Percentiles rank a stretch among this genome's conserved stretches.
Evolutionary conservation across 345 rosid species (phyloP).

Genomic region (Cardamine resedifolia): DNA sequence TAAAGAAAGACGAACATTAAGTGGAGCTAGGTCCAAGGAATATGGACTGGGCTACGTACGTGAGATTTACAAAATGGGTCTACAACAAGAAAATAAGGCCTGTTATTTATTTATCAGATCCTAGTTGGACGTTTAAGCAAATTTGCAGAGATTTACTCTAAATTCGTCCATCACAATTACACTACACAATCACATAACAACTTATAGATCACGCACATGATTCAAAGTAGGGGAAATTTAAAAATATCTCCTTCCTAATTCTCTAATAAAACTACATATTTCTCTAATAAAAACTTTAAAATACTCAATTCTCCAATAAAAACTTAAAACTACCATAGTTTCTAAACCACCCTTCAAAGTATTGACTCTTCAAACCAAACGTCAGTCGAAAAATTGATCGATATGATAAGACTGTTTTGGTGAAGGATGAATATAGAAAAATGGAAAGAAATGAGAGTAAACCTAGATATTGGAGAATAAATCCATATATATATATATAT

Average conservation of each 20-base stretch:
- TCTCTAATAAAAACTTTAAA: too few relatives aligned
- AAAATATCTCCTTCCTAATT: too few relatives aligned
- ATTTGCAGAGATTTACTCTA: not conserved
- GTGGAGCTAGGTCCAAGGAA: not conserved
- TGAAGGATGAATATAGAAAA: not conserved
- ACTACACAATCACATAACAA: not conserved
- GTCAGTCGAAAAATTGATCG: not conserved
- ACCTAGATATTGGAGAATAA: not conserved
- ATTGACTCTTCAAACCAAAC: not conserved
- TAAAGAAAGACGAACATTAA: too few relatives aligned
- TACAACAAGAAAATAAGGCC: not conserved
- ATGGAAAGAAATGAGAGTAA: not conserved
- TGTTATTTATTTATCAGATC: not conserved
- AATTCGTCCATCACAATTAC: not conserved
- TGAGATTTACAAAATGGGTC: not conserved
- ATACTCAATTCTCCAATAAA: too few relatives aligned
- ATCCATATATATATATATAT: too few relatives aligned
- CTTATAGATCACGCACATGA: too few relatives aligned
- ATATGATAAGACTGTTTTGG: not conserved
- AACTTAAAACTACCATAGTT: too few relatives aligned
- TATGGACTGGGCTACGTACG: not conserved
- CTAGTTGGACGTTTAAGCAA: not conserved
- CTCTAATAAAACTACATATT: too few relatives aligned
- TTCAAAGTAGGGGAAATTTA: too few relatives aligned
- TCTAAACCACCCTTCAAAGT: too few relatives aligned